Percentiles rank a stretch among this genome's conserved stretches.
These are phyloP conservation scores for Tetragonia tetragonoides DNA, from an alignment of 148 eudicot species.

Conservation along the genomic window DNA sequence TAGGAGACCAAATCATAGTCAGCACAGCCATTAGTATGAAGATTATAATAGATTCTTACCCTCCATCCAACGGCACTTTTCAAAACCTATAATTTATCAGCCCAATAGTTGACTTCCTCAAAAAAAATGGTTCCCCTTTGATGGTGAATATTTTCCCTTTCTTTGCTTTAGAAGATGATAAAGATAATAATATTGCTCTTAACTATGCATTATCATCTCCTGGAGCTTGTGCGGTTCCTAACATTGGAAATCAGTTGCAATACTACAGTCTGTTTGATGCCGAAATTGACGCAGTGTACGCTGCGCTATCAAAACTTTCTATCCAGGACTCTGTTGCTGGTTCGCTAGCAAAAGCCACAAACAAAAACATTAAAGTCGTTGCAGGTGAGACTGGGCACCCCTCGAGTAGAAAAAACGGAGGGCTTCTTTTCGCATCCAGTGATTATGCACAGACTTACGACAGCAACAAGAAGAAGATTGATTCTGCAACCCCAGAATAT, in stretches of 20 bases:
- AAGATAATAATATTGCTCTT: constrained; percentile 11
- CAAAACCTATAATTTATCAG: constrained; percentile 19
- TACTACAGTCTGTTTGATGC: constrained; percentile 56
- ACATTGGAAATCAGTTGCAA: background rate
- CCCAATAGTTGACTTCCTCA: constrained; percentile 40
- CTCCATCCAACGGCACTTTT: constrained; percentile 39
- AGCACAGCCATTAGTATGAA: constrained; percentile 35
- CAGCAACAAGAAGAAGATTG: no score
- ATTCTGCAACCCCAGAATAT: no score
- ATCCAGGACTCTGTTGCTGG: no score
- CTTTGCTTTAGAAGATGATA: constrained; percentile 29
- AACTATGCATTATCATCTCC: constrained; percentile 33
- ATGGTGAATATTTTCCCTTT: constrained; percentile 54
- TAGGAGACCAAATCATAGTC: constrained; percentile 38
- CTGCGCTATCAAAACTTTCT: no score
- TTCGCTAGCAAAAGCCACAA: constrained; percentile 28
- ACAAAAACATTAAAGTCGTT: constrained; percentile 21
- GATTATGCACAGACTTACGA: no score
- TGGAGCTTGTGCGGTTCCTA: constrained; percentile 4
- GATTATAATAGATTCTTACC: constrained; percentile 36
- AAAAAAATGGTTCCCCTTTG: constrained; percentile 31
- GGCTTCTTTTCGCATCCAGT: constrained; percentile 22
- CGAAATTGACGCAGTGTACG: constrained; percentile 38
- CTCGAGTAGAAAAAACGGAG: no score
- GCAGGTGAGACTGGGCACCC: constrained; percentile 44